Conservation (phyloP, 2,329 filamentous ascomycete species). For the Colletotrichum gloeosporioides region DNA sequence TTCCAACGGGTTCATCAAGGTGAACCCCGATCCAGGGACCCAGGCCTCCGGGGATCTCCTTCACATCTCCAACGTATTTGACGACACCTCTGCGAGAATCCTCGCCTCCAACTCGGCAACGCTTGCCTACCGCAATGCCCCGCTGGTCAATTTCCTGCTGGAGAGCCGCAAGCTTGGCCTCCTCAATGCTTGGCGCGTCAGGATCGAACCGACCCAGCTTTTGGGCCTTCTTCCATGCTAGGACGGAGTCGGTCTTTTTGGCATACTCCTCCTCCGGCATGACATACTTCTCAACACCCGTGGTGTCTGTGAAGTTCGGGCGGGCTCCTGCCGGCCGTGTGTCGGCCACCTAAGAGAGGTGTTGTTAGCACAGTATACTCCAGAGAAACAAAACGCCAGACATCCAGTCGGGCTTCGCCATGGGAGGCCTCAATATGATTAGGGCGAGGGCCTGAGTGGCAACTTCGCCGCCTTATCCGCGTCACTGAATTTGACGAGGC, state of each 20-base stretch:
- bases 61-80: slow-evolving; percentile 74
- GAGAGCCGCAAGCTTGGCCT: slow-evolving; percentile 73
- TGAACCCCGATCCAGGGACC: slow-evolving; percentile 76
- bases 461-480: not conserved
- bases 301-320: slow-evolving; percentile 81
- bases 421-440: slow-evolving; percentile 2
- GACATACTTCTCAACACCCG: slow-evolving; percentile 85
- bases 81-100: slow-evolving; percentile 74
- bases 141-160: slow-evolving; percentile 73
- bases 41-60: slow-evolving; percentile 71
- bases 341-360: slow-evolving; percentile 70
- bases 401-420: not conserved
- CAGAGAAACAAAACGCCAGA: not conserved
- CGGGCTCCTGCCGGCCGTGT: slow-evolving; percentile 77
- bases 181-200: slow-evolving; percentile 74
- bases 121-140: slow-evolving; percentile 67
- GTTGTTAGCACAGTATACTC: not conserved
- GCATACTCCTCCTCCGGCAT: slow-evolving; percentile 90
- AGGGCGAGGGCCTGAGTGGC: not conserved
- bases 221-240: slow-evolving; percentile 94
- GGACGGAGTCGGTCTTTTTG: slow-evolving; percentile 82
- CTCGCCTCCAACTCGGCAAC: slow-evolving; percentile 70
- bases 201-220: slow-evolving; percentile 97
- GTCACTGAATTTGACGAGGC: not conserved
- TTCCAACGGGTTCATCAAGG: slow-evolving; percentile 81